Evolutionary conservation across 352 stramenopile species (phyloP).

Genomic region (Globisporangium abappressorium): DNA sequence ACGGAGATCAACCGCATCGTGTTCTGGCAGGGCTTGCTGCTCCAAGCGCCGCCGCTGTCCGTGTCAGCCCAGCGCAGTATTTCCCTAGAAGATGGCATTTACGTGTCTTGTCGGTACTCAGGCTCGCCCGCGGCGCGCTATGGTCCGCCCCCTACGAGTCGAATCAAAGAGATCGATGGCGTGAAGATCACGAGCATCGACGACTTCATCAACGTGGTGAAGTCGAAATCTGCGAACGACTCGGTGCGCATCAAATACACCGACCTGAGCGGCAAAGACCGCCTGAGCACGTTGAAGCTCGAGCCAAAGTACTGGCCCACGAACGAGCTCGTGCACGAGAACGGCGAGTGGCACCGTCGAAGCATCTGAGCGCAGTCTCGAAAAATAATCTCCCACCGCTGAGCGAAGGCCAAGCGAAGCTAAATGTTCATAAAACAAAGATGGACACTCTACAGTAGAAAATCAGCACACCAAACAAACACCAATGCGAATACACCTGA

Average conservation of each 20-base stretch:
- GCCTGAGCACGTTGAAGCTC: conserved; percentile 86
- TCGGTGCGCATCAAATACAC: conserved; percentile 90
- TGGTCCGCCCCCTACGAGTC: conserved; percentile 81
- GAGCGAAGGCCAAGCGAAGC: neutral
- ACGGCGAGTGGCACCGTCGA: conserved; percentile 71
- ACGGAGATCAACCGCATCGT: conserved; percentile 90
- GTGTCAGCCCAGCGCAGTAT: conserved; percentile 84
- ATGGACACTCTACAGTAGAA: neutral
- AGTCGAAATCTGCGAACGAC: conserved; percentile 50
- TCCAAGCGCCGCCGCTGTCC: conserved; percentile 86
- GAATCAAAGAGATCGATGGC: conserved; percentile 90
- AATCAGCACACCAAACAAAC: neutral
- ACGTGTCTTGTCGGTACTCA: conserved; percentile 85
- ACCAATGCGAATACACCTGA: neutral
- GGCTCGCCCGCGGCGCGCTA: conserved; percentile 89
- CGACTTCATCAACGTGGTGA: conserved; percentile 84
- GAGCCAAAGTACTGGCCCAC: conserved; percentile 91
- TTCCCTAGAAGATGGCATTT: conserved; percentile 79
- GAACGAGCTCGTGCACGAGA: conserved; percentile 77
- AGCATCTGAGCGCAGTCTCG: conserved; percentile 28
- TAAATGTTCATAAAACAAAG: neutral
- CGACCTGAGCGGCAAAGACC: conserved; percentile 84
- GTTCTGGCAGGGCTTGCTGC: conserved; percentile 88
- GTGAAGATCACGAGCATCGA: conserved; percentile 86
- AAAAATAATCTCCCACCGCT: neutral